phyloP scores from a whole-genome alignment of 306 rosid genomes.

The Glycine soja region DNA sequence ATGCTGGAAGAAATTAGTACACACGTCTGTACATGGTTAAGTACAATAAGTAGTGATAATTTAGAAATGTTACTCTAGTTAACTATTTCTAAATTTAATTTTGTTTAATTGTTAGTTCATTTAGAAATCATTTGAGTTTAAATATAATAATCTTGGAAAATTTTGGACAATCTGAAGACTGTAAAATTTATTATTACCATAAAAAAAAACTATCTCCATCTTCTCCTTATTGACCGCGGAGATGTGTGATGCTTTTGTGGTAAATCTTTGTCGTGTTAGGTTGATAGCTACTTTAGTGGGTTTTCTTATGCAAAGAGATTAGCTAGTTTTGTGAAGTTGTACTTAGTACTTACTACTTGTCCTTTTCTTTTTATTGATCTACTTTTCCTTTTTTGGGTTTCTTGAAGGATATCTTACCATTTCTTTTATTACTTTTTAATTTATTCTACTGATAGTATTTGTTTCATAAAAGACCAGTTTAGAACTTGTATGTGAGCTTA shows the following conservation, averaged over 20 bases:
- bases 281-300: not conserved
- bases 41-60: not conserved
- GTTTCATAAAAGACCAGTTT: not conserved
- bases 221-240: constrained; percentile 1
- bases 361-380: not conserved
- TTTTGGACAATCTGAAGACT: constrained; percentile 1
- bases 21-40: not conserved
- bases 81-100: constrained; percentile 1
- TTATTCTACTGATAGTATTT: not conserved
- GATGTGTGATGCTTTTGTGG: constrained; percentile 15
- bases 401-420: constrained; percentile 1
- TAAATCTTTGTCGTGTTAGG: not conserved
- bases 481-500: constrained; percentile 5
- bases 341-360: not conserved
- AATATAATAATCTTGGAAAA: constrained; percentile 16
- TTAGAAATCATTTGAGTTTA: not conserved
- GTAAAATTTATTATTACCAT: not conserved
- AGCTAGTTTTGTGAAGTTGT: not conserved
- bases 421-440: not conserved
- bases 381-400: not conserved
- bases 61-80: constrained; percentile 25
- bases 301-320: not conserved
- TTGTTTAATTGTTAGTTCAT: constrained; percentile 29
- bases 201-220: not conserved
- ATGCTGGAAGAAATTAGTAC: constrained; percentile 22